phyloP scores from a whole-genome alignment of 2,329 filamentous ascomycete genomes.

The Alternaria sp. region DNA sequence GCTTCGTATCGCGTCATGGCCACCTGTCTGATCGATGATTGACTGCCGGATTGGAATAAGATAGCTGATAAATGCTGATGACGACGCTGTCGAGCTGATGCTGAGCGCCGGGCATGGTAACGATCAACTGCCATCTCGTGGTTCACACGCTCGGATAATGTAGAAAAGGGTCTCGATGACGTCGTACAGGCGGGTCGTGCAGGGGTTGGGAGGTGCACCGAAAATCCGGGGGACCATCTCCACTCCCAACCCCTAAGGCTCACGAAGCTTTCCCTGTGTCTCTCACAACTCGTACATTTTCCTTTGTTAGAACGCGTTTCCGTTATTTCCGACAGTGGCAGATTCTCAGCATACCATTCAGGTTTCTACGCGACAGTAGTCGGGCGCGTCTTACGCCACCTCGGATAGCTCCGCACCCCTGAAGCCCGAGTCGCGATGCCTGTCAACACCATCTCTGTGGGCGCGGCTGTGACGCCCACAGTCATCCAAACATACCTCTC shows the following conservation, averaged over 20 bases:
- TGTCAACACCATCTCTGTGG: conserved; percentile 81
- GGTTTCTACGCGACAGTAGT: not conserved
- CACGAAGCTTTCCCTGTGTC: not conserved
- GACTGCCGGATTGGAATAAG: not conserved
- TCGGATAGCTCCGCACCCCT: conserved; percentile 15
- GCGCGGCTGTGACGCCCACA: conserved; percentile 83
- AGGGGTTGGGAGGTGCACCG: not conserved
- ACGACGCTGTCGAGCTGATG: not conserved
- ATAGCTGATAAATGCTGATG: not conserved
- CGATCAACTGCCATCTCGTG: not conserved
- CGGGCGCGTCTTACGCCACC: conserved; percentile 6
- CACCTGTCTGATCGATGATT: too few species aligned
- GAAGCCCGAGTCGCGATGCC: conserved; percentile 53
- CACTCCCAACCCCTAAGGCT: conserved; percentile 8
- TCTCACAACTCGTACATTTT: not conserved
- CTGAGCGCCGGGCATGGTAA: not conserved
- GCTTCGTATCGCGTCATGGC: not conserved
- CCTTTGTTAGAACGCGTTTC: not conserved
- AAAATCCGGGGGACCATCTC: conserved; percentile 14
- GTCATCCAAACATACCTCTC: conserved; percentile 85
- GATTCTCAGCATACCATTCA: not conserved
- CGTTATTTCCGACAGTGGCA: not conserved
- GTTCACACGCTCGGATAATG: not conserved
- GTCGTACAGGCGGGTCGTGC: not conserved
- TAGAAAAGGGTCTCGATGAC: conserved; percentile 10